Conservation (phyloP, 768 basidiomycete species). For the Xerocomellus amylosporus region DNA sequence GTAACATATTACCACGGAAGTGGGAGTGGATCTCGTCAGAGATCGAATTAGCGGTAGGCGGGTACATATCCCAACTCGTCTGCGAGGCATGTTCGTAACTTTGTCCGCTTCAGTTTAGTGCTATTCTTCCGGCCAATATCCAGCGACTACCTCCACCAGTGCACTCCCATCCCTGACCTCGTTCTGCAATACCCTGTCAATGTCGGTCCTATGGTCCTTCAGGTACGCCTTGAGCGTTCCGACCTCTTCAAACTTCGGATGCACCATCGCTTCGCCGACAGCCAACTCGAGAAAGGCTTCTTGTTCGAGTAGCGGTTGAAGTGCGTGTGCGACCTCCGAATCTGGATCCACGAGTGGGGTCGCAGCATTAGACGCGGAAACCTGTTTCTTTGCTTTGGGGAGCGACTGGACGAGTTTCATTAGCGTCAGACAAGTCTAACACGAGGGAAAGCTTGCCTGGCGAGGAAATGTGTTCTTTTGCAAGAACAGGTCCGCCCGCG, state of each 20-base stretch:
- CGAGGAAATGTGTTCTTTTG: conserved; percentile 82
- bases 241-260: conserved; percentile 94
- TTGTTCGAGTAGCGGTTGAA: conserved; percentile 92
- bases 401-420: conserved; percentile 34
- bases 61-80: too few relatives aligned
- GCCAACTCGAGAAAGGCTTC: conserved; percentile 89
- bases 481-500: conserved; percentile 74
- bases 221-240: conserved; percentile 78
- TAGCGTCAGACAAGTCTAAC: not conserved
- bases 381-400: conserved; percentile 45
- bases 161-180: conserved; percentile 16
- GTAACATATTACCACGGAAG: too few relatives aligned
- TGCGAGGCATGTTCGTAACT: too few relatives aligned
- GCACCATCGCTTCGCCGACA: conserved; percentile 84
- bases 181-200: conserved; percentile 59
- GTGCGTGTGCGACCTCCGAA: conserved; percentile 62
- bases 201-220: conserved; percentile 80
- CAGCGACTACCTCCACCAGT: not conserved
- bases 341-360: conserved; percentile 53
- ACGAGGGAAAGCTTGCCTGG: conserved; percentile 16
- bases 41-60: too few relatives aligned
- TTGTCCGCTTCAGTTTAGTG: too few relatives aligned
- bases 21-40: too few relatives aligned
- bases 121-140: not conserved
- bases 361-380: conserved; percentile 8